Base-by-base conservation (phyloP, 2,329 filamentous ascomycete genomes). In the Leptosphaerulina australis region DNA sequence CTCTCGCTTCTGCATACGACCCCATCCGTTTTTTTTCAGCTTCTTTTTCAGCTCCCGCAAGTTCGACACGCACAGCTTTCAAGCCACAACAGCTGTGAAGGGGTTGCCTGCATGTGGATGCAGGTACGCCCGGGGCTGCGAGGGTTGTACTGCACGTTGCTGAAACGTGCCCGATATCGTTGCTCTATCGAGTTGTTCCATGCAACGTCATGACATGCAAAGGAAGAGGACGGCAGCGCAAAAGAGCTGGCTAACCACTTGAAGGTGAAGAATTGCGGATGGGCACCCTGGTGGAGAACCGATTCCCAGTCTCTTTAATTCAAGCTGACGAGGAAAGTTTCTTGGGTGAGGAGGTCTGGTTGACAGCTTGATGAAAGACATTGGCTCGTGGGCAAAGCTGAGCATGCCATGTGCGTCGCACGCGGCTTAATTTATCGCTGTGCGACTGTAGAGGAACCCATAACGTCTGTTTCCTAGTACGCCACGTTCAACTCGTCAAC, bases 81-180 rank as follows among this genome's bases (percentile, higher is more conserved):
- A 4, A 31, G 38, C 38, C 18, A 22, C 38, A 31, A 22, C 40
- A 35, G n/a, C 37, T 18, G 21, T 15, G 28, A 29, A 36, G 4
- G 26, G 30, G 18, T 24, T n/a, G 15, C 14, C 24, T 29, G 28
- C 33, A 8, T 24, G 10, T 12, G 21, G 22, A 44, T 26, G 39
- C 46, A 50, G 46, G 46, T 50, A 50, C 46, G 38, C 34, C 39
- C 39, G 39, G 33, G n/a, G 22, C 39, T n/a, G 36, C 30, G 36
- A 44, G 33, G 35, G 46, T 50, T 21, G 18, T 39, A 50, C 46
- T 17, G 28, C 46, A 50, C 28, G 38, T 28, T 30, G 24, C 30
- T 25, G n/a, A 25, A 24, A 33, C 33, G 38, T 43, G 38, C 38
- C 45, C 43, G 38, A 21, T 38, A 43, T 36, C n/a, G 7, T 12